Conservation (phyloP, 2,329 filamentous ascomycete species). For the Hypoxylon sp. region DNA sequence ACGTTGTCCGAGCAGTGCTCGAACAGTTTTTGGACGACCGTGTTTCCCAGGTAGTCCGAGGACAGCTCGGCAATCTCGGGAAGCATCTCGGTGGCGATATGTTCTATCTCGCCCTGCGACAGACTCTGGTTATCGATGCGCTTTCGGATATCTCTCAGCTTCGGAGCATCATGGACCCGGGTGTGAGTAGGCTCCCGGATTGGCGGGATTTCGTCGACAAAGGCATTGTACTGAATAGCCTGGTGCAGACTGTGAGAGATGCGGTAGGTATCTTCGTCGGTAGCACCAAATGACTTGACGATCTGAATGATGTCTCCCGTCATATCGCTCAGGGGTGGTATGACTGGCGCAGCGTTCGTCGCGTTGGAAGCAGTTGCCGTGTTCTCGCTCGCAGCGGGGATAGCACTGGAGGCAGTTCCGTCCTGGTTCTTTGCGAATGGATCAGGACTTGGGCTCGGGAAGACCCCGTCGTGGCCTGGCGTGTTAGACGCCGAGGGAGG, state of each 20-base stretch:
- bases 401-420: slow-evolving; percentile 49
- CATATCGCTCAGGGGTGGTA: slow-evolving; percentile 79
- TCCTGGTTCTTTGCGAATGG: slow-evolving; percentile 71
- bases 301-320: slow-evolving; percentile 85
- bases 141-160: slow-evolving; percentile 94
- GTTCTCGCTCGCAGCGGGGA: slow-evolving; percentile 51
- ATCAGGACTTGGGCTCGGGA: slow-evolving; percentile 90
- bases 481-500: slow-evolving; percentile 90
- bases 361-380: slow-evolving; percentile 46
- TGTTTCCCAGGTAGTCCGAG: slow-evolving; percentile 97
- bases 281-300: slow-evolving; percentile 86
- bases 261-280: slow-evolving; percentile 75
- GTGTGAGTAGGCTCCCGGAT: slow-evolving; percentile 88
- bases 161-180: slow-evolving; percentile 90
- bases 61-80: slow-evolving; percentile 94
- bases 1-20: slow-evolving; percentile 92
- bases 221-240: slow-evolving; percentile 77
- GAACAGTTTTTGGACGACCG: slow-evolving; percentile 98
- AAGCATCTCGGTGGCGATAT: slow-evolving; percentile 91
- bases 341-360: slow-evolving; percentile 63
- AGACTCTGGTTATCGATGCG: slow-evolving; percentile 95
- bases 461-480: slow-evolving; percentile 85
- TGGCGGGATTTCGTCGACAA: slow-evolving; percentile 84
- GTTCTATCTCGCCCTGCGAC: slow-evolving; percentile 86
- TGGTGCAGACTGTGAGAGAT: slow-evolving; percentile 78